Percentiles rank a stretch among this genome's conserved stretches.
phyloP scores from a whole-genome alignment of 169 alveolate species.

The Cryptosporidium sp. region DNA sequence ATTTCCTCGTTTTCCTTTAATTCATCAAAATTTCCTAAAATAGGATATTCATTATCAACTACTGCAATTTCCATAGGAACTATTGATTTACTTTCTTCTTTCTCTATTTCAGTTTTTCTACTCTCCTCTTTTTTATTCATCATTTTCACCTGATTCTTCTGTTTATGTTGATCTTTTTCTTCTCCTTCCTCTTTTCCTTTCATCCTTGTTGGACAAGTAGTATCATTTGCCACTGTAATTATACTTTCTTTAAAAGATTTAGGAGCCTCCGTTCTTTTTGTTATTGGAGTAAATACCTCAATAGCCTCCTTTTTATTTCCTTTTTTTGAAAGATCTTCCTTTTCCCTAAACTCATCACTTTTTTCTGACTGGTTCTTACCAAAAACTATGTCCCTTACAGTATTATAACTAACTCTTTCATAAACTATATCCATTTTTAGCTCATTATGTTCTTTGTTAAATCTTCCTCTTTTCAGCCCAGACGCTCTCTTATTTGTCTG shows the following conservation, averaged over 20 bases:
- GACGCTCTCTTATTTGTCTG: slow-evolving; percentile 31
- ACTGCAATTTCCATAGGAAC: slow-evolving; percentile 39
- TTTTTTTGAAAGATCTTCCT: background rate
- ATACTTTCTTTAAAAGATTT: background rate
- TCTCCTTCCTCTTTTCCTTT: background rate
- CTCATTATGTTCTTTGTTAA: background rate
- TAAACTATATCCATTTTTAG: background rate
- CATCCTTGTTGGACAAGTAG: slow-evolving; percentile 48
- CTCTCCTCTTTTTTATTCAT: background rate
- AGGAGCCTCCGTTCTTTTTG: background rate
- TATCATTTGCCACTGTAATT: background rate
- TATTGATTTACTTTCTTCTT: background rate
- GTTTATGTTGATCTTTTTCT: background rate
- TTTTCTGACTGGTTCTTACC: too few species aligned
- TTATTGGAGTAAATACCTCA: background rate
- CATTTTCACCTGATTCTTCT: background rate
- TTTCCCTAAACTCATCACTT: background rate
- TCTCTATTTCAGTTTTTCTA: background rate
- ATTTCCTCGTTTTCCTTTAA: background rate
- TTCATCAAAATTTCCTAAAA: background rate
- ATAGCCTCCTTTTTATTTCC: background rate
- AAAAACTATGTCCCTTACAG: background rate
- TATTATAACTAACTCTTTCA: background rate
- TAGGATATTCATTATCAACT: slow-evolving; percentile 20
- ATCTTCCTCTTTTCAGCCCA: slow-evolving; percentile 49